Conservation (phyloP, 495 filamentous ascomycete genomes). For the Aeminium ludgeri region DNA sequence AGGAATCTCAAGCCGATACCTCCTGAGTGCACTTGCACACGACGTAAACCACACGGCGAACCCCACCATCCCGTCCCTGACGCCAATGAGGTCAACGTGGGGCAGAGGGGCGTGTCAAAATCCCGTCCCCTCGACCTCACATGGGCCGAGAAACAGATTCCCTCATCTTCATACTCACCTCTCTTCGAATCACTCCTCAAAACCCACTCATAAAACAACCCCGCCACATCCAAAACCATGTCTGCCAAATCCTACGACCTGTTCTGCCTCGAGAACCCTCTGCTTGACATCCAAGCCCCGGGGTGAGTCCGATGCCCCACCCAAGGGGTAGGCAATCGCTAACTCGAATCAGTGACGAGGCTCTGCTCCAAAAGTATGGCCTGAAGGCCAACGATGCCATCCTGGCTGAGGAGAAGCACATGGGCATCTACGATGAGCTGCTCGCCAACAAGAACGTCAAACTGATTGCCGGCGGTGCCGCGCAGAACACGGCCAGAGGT, state of each 20-base stretch:
- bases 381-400: slow-evolving; percentile 95
- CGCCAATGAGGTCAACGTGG: too few relatives aligned
- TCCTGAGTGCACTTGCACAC: too few relatives aligned
- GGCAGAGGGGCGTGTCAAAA: too few relatives aligned
- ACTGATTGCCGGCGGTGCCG: slow-evolving; percentile 89
- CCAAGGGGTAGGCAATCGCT: slow-evolving; percentile 1
- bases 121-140: neutral
- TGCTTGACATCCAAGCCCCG: slow-evolving; percentile 87
- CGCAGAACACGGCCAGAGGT: slow-evolving; percentile 94
- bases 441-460: slow-evolving; percentile 73
- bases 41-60: too few relatives aligned
- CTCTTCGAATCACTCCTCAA: neutral
- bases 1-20: too few relatives aligned
- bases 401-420: slow-evolving; percentile 81
- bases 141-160: neutral
- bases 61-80: too few relatives aligned
- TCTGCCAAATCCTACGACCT: slow-evolving; percentile 41
- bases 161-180: neutral
- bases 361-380: slow-evolving; percentile 75
- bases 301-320: slow-evolving; percentile 31
- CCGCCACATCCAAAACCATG: neutral
- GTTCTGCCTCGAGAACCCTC: slow-evolving; percentile 86
- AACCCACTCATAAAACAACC: neutral
- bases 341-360: slow-evolving; percentile 37
- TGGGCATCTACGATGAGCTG: slow-evolving; percentile 79